Percentiles rank a stretch among this genome's conserved stretches.
phyloP scores from a whole-genome alignment of 139 green algal genomes.

The Desmodesmus armatus region DNA sequence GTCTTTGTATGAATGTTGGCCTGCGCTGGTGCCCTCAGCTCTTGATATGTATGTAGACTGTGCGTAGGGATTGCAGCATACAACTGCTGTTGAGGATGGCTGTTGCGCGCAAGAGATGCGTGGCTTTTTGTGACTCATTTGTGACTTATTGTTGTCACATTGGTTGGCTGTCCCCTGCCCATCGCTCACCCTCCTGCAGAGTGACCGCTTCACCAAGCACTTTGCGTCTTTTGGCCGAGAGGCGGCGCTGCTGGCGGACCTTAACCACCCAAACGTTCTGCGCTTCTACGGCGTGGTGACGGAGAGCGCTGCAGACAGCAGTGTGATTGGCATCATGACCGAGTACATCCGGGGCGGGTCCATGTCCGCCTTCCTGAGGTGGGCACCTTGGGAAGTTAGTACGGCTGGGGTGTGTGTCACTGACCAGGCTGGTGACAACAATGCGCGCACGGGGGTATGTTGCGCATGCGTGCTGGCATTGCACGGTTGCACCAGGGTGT shows the following conservation, averaged over 20 bases:
- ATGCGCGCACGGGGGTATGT: no score
- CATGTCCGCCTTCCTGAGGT: constrained; percentile 69
- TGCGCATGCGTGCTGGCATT: no score
- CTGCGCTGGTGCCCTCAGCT: not conserved
- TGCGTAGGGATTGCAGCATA: not conserved
- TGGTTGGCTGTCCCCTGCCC: no score
- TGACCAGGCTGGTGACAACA: not conserved
- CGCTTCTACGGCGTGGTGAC: constrained; percentile 92
- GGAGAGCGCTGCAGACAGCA: constrained; percentile 42
- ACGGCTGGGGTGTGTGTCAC: not conserved
- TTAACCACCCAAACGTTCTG: constrained; percentile 96
- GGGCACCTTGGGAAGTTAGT: not conserved
- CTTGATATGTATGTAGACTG: not conserved
- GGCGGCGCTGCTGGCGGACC: constrained; percentile 82
- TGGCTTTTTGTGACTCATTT: no score
- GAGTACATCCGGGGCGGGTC: constrained; percentile 86
- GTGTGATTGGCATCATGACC: constrained; percentile 87
- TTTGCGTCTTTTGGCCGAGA: constrained; percentile 83
- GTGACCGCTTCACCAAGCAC: constrained; percentile 74
- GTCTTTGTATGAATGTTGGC: not conserved
- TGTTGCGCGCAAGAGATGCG: not conserved
- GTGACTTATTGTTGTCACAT: no score
- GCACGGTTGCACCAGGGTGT: no score
- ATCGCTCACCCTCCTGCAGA: no score
- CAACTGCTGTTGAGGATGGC: not conserved